These are phyloP conservation scores for Ceratobasidium sp. DNA, from an alignment of 1,284 basidiomycete genomes.

Conservation along the genomic window DNA sequence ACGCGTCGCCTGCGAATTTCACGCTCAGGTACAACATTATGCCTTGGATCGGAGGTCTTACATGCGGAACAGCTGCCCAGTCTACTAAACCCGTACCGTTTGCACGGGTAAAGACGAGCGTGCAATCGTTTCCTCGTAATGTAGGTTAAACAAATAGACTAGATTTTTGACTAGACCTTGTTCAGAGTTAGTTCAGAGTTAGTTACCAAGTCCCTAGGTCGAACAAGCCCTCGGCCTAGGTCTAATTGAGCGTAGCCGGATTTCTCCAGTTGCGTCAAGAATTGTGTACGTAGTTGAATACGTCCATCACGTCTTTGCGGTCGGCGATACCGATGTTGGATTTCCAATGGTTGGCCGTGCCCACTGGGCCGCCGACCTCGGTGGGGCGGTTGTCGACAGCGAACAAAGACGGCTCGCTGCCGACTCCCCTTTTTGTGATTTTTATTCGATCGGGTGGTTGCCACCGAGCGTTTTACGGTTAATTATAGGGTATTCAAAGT, in stretches of 20 bases:
- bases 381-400: slow-evolving; percentile 13
- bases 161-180: not conserved
- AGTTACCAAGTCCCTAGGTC: not conserved
- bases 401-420: not conserved
- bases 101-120: slow-evolving; percentile 55
- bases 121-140: not conserved
- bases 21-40: slow-evolving; percentile 89
- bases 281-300: slow-evolving; percentile 1
- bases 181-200: no score
- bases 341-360: not conserved
- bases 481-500: no score
- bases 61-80: slow-evolving; percentile 79
- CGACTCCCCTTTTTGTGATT: not conserved
- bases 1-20: slow-evolving; percentile 75
- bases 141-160: not conserved
- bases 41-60: slow-evolving; percentile 87
- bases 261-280: no score
- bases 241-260: not conserved
- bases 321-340: not conserved
- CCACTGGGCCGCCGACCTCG: not conserved
- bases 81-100: slow-evolving; percentile 68
- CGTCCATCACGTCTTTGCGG: not conserved
- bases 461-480: not conserved
- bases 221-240: not conserved
- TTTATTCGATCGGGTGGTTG: not conserved